These are phyloP conservation scores for Sinapis alba DNA, from an alignment of 441 rosid species.

Conservation along the genomic window DNA sequence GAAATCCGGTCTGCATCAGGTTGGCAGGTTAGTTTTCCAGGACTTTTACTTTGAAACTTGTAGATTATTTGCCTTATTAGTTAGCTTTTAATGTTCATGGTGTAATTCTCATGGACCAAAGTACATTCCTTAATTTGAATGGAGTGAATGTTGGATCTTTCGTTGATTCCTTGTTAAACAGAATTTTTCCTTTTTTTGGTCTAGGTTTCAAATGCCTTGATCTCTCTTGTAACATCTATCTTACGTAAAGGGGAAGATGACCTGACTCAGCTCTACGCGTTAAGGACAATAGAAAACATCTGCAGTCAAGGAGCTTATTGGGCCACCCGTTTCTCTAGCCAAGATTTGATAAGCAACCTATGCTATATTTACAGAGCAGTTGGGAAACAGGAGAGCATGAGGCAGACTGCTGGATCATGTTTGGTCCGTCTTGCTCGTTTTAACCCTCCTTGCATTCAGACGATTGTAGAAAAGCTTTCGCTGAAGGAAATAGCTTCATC, in stretches of 20 bases:
- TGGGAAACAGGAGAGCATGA: constrained; percentile 94
- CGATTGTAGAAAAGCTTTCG: constrained; percentile 73
- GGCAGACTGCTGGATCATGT: constrained; percentile 97
- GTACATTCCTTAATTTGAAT: neutral
- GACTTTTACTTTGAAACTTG: constrained; percentile 1
- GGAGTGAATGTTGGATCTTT: constrained; percentile 13
- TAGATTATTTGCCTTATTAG: constrained; percentile 1
- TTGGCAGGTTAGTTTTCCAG: constrained; percentile 81
- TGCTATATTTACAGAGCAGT: constrained; percentile 85
- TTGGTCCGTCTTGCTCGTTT: constrained; percentile 93
- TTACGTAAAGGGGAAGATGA: constrained; percentile 97
- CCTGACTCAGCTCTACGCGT: constrained; percentile 91
- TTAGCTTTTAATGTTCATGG: neutral
- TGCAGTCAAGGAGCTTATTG: constrained; percentile 93
- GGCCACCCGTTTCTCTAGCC: constrained; percentile 88
- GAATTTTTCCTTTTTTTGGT: constrained; percentile 27
- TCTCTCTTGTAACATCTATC: constrained; percentile 86
- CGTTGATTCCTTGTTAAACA: constrained; percentile 14
- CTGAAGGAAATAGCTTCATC: constrained; percentile 81
- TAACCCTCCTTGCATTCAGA: constrained; percentile 75
- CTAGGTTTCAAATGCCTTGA: constrained; percentile 92
- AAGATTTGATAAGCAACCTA: constrained; percentile 82
- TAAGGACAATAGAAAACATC: constrained; percentile 91
- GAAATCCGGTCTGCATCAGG: constrained; percentile 62
- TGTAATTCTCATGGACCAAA: neutral